Evolutionary conservation across 1,284 basidiomycete species (phyloP), one percentile per base, ranked within the genome.

Genomic region (Rhodotorula sp.): DNA sequence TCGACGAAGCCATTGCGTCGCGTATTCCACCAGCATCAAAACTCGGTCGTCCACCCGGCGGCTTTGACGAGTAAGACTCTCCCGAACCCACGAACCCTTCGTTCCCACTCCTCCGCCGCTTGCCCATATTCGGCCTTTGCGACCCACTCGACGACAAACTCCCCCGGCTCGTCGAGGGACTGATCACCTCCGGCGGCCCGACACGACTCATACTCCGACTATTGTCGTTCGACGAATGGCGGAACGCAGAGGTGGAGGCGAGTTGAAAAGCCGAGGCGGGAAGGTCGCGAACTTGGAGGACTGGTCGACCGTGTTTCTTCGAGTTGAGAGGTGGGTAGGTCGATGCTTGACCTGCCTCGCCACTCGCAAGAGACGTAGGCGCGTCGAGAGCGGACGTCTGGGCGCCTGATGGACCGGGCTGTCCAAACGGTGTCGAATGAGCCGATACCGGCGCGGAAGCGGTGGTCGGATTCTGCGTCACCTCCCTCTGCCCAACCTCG

Each of bases 201-300:
- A 17, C 39, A 6, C 39, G 39, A 44, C 39, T 44, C 39, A 17
- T 44, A 44, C 39, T 44, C 39, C 39, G 39, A 44, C 39, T 44
- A 10, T 10, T 44, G 13, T 44, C 39, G 39, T 44, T 44, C 39
- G 39, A 44, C 2, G 61, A 58, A 29, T 71, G 64, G 11, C 65
- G 65, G 27, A 79, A 79, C 46, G 62, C 71, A 30, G 72, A 76
- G 47, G 88, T 89, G 13, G 87, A 85, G 11, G 84, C 81, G 57
- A 84, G 79, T 22, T 85, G 84, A 78, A 90, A 90, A 0, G 89
- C 89, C 20, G 84, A 80, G 77, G 84, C 84, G 20, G 89, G 87
- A 9, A 90, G 84, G 68, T 86, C 82, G 47, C 84, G 85, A 0
- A 88, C 84, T 56, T 87, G 84, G 27, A 89, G 83, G 24, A 74